Conservation (phyloP, 1,284 basidiomycete genomes). For the Austroboletus novae-zelandiae region DNA sequence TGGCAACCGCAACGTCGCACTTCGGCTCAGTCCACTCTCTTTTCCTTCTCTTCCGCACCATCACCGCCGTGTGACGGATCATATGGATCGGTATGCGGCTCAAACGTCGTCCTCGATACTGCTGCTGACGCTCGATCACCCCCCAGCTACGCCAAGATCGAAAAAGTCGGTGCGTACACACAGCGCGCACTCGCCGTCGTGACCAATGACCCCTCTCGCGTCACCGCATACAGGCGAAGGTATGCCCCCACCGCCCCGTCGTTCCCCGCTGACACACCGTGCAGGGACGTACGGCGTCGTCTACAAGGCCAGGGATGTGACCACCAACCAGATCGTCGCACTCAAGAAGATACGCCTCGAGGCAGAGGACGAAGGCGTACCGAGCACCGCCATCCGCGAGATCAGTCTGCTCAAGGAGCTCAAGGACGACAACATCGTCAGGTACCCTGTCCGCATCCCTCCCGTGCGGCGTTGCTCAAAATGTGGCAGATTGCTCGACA, state of each 20-base stretch:
- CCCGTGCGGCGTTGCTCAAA: constrained; percentile 15
- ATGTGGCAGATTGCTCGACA: constrained; percentile 81
- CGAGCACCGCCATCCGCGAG: constrained; percentile 96
- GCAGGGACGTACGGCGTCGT: constrained; percentile 98
- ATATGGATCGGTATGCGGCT: constrained; percentile 31
- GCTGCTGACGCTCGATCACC: constrained; percentile 15
- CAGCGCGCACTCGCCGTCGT: constrained; percentile 1
- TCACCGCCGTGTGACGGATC: constrained; percentile 5
- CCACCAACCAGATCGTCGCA: constrained; percentile 79
- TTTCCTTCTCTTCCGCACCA: constrained; percentile 1
- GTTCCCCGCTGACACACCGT: constrained; percentile 12
- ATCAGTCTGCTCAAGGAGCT: constrained; percentile 97
- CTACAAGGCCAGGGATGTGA: constrained; percentile 85
- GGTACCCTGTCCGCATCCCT: constrained; percentile 39
- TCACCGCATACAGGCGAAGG: constrained; percentile 50
- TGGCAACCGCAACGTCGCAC: constrained; percentile 13
- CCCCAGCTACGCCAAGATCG: constrained; percentile 62
- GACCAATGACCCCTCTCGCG: constrained; percentile 18
- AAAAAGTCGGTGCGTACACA: constrained; percentile 67
- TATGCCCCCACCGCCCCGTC: constrained; percentile 22
- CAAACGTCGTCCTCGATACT: constrained; percentile 5
- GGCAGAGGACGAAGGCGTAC: constrained; percentile 97
- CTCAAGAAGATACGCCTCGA: constrained; percentile 98
- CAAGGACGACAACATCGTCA: constrained; percentile 93
- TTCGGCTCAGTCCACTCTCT: constrained; percentile 11